These are phyloP conservation scores for Mycena olivaceomarginata DNA, from an alignment of 768 basidiomycete species.

Conservation along the genomic window DNA sequence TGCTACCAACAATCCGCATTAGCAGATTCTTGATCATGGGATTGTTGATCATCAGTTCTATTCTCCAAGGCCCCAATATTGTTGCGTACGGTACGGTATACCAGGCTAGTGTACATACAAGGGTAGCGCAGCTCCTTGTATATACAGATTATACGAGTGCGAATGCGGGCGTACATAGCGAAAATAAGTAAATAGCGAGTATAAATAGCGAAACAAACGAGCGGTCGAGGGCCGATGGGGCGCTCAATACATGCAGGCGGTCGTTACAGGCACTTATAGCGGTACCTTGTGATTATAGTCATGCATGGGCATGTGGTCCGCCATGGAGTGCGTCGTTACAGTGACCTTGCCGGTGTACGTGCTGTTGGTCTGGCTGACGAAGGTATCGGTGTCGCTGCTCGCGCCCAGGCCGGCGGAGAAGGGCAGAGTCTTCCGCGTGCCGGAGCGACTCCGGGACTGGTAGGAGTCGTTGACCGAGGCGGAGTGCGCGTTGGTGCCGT, in stretches of 20 bases:
- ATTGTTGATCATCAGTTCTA: too few species aligned
- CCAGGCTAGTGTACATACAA: not conserved
- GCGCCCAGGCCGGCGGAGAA: slow-evolving; percentile 41
- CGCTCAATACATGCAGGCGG: not conserved
- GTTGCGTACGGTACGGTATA: too few species aligned
- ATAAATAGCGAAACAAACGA: slow-evolving; percentile 28
- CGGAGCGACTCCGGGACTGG: not conserved
- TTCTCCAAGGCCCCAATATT: not conserved
- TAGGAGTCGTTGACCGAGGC: slow-evolving; percentile 39
- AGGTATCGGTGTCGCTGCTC: slow-evolving; percentile 36
- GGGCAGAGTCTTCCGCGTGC: slow-evolving; percentile 28
- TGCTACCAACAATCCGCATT: too few species aligned
- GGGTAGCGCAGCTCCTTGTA: not conserved
- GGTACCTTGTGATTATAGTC: slow-evolving; percentile 7
- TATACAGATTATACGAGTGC: slow-evolving; percentile 7
- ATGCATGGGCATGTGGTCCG: slow-evolving; percentile 23
- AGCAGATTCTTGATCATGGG: too few species aligned
- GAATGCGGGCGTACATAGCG: not conserved
- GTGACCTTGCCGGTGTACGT: slow-evolving; percentile 41
- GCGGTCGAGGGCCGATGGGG: not conserved
- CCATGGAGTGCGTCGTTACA: slow-evolving; percentile 36
- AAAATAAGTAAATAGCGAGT: slow-evolving; percentile 18
- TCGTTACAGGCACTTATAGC: not conserved
- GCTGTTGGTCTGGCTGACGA: not conserved
- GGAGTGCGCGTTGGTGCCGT: slow-evolving; percentile 17